Conservation (phyloP, 805 yeast species). For the Kazachstania martiniae region DNA sequence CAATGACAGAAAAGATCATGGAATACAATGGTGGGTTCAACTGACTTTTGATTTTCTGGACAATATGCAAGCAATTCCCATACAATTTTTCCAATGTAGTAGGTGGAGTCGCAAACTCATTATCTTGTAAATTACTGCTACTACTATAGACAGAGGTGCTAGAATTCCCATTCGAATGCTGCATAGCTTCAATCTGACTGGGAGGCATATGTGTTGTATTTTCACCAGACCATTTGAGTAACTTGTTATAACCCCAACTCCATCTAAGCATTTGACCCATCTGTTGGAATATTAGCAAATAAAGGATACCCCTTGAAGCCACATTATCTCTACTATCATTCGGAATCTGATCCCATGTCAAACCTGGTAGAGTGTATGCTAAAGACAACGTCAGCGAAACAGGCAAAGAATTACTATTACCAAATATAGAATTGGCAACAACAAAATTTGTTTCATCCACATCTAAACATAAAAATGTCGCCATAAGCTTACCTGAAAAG, state of each 20-base stretch:
- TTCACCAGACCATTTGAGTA: conserved; percentile 39
- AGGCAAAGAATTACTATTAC: conserved; percentile 90
- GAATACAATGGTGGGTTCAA: conserved; percentile 84
- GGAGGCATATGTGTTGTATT: conserved; percentile 23
- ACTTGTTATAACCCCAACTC: conserved; percentile 78
- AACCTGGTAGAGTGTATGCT: conserved; percentile 63
- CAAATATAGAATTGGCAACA: conserved; percentile 94
- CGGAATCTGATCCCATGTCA: conserved; percentile 63
- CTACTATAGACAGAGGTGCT: background rate
- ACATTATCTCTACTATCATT: conserved; percentile 58
- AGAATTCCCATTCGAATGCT: conserved; percentile 5
- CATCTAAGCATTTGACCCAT: conserved; percentile 74
- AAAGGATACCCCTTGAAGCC: conserved; percentile 69
- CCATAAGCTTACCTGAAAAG: conserved; percentile 45
- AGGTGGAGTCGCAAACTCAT: background rate
- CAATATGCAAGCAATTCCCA: conserved; percentile 3
- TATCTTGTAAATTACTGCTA: background rate
- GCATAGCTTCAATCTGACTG: conserved; percentile 14
- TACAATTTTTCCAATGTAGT: conserved; percentile 9
- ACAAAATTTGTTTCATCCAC: conserved; percentile 79
- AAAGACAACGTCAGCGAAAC: conserved; percentile 79
- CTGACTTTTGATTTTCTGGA: conserved; percentile 28
- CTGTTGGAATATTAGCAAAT: conserved; percentile 67
- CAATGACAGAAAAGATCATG: conserved; percentile 55
- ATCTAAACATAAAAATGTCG: conserved; percentile 47